phyloP scores from a whole-genome alignment of 345 rosid species.

The Fremontodendron californicum region DNA sequence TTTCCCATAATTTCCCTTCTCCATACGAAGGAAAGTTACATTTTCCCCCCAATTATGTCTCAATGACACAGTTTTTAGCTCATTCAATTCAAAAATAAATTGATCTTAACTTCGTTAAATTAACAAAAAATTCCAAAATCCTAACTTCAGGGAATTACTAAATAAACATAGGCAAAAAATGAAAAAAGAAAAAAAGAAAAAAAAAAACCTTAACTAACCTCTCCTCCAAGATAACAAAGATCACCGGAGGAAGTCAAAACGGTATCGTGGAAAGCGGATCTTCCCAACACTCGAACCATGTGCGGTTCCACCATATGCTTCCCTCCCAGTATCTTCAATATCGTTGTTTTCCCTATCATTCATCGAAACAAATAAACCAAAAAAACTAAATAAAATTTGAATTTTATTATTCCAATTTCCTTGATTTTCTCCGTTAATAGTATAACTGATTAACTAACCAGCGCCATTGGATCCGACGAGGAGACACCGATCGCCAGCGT shows the following conservation, averaged over 20 bases:
- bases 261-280: constrained; percentile 94
- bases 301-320: constrained; percentile 95
- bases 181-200: too few species aligned
- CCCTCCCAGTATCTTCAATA: constrained; percentile 90
- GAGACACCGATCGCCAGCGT: constrained; percentile 75
- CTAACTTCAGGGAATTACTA: background rate
- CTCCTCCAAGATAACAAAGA: constrained; percentile 93
- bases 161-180: background rate
- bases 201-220: constrained; percentile 54
- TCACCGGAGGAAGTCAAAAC: constrained; percentile 80
- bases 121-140: background rate
- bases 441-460: constrained; percentile 39
- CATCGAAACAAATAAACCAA: background rate
- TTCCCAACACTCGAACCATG: constrained; percentile 83
- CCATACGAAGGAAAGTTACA: background rate
- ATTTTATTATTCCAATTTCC: background rate
- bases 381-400: background rate
- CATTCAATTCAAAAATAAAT: background rate
- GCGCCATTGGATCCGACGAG: constrained; percentile 99
- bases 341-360: constrained; percentile 73
- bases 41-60: background rate
- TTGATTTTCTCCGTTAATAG: background rate
- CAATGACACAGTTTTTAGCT: background rate
- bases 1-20: background rate
- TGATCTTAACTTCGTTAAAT: background rate